Base-by-base conservation (phyloP, 345 rosid species). In the Odontarrhena argentea region DNA sequence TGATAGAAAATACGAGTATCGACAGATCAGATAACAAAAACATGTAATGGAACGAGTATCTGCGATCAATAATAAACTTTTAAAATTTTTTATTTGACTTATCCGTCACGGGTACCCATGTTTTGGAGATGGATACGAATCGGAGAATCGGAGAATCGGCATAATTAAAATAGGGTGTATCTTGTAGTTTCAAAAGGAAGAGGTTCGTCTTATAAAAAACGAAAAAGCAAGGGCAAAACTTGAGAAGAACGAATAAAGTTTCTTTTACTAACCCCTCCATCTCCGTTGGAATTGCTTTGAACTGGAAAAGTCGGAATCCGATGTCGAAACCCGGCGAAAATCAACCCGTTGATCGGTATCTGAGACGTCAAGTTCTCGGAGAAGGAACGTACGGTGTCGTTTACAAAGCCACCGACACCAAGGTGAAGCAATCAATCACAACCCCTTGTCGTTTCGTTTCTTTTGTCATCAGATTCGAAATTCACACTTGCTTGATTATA, bases 321-420 rank as follows among this genome's bases (percentile, higher is more conserved):
- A 75, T 75, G 79, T 76, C 73, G 52, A 71, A 71, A 32, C 34
- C 79, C 49, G 65, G 63, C 74, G 56, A 73, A 25, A 83, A 67
- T 34, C 76, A 67, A 66, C 79, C 75, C 12, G 87, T 80, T 2
- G 83, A 83, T 72, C 76, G 87, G 11, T 83, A 83, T 45, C 80
- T 83, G 26, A 76, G 80, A 63, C 85, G 87, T 1, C 81, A 83
- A 62, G 71, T 81, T 3, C 85, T 81, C 65, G 87, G 87, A 35
- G 83, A 83, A 45, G 87, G 85, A 58, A 83, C 87, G 43, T 83
- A 83, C 62, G 85, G 87, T 15, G 87, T 83, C 53, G 87, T 83
- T 63, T 83, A 81, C 81, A 83, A 83, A 70, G 85, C 87, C 14
- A 81, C 82, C 1, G 87, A 81, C 49, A 83, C 83, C 8, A 60